Conservation (phyloP, 441 rosid genomes). For the Croton laevigatus region DNA sequence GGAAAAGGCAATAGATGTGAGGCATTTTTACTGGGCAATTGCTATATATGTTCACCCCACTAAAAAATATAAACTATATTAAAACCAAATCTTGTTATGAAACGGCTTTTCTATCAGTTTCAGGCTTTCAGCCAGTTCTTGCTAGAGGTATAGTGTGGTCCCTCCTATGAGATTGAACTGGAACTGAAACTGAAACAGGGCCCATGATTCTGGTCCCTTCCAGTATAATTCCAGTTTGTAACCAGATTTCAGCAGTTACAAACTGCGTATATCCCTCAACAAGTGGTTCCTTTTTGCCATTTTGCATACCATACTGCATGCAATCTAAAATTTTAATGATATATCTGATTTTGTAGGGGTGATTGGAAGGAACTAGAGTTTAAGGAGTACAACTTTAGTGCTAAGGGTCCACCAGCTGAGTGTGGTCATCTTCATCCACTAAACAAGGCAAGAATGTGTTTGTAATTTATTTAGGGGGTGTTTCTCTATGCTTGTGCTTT, state of each 20-base stretch:
- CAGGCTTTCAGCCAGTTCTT: too few relatives aligned
- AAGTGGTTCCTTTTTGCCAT: background rate
- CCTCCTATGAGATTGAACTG: too few relatives aligned
- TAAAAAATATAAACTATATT: too few relatives aligned
- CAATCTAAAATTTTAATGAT: background rate
- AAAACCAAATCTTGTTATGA: too few relatives aligned
- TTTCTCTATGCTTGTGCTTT: too few relatives aligned
- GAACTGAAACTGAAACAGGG: too few relatives aligned
- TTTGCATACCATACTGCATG: background rate
- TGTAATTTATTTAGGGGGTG: background rate
- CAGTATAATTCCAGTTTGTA: too few relatives aligned
- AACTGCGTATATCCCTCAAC: background rate
- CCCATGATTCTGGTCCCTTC: too few relatives aligned
- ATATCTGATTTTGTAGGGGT: conserved; percentile 47
- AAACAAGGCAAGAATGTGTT: conserved; percentile 58
- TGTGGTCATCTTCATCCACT: conserved; percentile 96
- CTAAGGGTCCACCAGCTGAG: conserved; percentile 84
- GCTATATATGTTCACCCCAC: too few relatives aligned
- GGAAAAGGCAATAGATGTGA: background rate
- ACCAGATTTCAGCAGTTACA: background rate
- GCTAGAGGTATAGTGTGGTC: too few relatives aligned
- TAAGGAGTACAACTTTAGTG: conserved; percentile 85
- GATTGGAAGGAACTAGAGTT: conserved; percentile 90
- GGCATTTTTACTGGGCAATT: background rate
- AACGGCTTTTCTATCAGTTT: too few relatives aligned